phyloP scores from a whole-genome alignment of 2,329 filamentous ascomycete species.

The Xylaria multiplex region DNA sequence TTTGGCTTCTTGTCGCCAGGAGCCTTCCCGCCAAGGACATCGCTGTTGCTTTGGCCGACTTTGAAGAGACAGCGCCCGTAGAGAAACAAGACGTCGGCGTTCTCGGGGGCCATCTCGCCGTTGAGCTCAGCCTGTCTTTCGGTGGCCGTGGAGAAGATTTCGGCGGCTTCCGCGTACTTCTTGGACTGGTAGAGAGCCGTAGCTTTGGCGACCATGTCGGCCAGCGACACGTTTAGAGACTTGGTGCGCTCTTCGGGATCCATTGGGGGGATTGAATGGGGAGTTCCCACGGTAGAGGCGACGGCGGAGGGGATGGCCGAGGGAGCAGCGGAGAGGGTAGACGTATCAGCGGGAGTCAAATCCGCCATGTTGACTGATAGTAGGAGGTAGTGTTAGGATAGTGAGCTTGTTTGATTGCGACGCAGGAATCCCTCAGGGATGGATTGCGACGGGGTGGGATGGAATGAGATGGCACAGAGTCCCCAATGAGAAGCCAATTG shows the following conservation, averaged over 20 bases:
- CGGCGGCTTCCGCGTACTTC: constrained; percentile 85
- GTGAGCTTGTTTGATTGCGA: constrained; percentile 4
- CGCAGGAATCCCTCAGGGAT: neutral
- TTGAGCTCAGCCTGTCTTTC: constrained; percentile 91
- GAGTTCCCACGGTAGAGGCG: constrained; percentile 44
- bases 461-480: neutral
- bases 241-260: constrained; percentile 57
- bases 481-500: constrained; percentile 16
- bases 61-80: constrained; percentile 96
- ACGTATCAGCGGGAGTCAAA: constrained; percentile 45
- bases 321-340: constrained; percentile 44
- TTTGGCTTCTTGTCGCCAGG: constrained; percentile 63
- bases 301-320: constrained; percentile 46
- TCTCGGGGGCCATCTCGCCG: constrained; percentile 88
- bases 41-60: constrained; percentile 91
- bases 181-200: constrained; percentile 88
- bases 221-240: constrained; percentile 71
- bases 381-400: neutral
- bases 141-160: constrained; percentile 87
- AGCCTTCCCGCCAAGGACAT: constrained; percentile 88
- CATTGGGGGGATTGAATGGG: constrained; percentile 49
- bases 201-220: constrained; percentile 82
- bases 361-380: constrained; percentile 46
- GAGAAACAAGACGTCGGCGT: constrained; percentile 92
- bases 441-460: neutral